phyloP scores from a whole-genome alignment of 306 rosid species.

The Pyrus bretschneideri region DNA sequence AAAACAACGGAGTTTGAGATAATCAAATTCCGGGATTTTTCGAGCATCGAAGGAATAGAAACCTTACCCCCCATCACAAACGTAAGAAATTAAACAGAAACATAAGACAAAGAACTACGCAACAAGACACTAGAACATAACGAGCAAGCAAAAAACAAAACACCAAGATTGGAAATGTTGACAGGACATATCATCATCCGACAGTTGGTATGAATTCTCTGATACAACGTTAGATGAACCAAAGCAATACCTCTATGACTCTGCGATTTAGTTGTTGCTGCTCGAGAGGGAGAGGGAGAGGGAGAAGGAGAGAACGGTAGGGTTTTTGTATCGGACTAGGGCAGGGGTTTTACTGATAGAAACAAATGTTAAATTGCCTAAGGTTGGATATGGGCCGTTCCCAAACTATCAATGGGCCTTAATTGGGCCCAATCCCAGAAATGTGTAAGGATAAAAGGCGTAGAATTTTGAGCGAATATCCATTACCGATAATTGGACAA shows the following conservation, averaged over 20 bases:
- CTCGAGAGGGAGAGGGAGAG: neutral
- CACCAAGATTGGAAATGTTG: neutral
- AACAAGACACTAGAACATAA: neutral
- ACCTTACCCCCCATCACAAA: neutral
- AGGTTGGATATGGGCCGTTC: neutral
- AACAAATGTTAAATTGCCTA: no score
- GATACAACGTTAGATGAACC: neutral
- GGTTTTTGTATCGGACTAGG: neutral
- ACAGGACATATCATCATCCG: neutral
- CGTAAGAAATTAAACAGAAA: neutral
- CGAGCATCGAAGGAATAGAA: neutral
- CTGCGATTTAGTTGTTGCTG: neutral
- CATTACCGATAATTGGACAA: neutral
- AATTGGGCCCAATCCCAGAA: neutral
- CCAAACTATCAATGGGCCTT: neutral
- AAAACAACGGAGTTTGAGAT: neutral
- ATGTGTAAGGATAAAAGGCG: fast-evolving
- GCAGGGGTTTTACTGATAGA: neutral
- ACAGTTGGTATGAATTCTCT: neutral
- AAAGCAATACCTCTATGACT: neutral
- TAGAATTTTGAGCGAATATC: neutral
- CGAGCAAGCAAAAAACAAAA: neutral
- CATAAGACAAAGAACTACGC: neutral
- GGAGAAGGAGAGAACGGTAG: neutral
- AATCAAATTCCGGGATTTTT: neutral